A percentile compares a stretch with the other conserved stretches of the same genome.
These are phyloP conservation scores for Cladophialophora chaetospira DNA, from an alignment of 2,329 filamentous ascomycete genomes.

Conservation along the genomic window DNA sequence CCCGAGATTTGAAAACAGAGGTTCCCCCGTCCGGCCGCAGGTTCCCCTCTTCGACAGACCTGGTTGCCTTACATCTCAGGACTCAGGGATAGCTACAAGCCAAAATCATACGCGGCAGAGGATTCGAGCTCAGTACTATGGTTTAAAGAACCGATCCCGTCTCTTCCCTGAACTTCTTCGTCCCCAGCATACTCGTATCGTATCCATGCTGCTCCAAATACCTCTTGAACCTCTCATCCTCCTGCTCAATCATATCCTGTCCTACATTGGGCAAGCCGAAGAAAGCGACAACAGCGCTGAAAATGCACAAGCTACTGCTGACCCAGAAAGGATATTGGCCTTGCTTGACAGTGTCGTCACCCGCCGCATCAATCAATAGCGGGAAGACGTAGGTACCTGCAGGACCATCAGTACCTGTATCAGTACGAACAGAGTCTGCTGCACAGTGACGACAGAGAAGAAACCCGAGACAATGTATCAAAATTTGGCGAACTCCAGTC, in stretches of 20 bases:
- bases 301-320: conserved; percentile 70
- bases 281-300: conserved; percentile 68
- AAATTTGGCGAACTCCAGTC: no score
- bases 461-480: no score
- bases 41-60: no score
- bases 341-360: conserved; percentile 56
- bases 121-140: no score
- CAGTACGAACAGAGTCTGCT: no score
- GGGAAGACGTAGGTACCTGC: conserved; percentile 76
- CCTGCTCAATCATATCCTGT: conserved; percentile 73
- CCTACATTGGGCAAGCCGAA: conserved; percentile 74
- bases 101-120: no score
- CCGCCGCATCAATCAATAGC: conserved; percentile 64
- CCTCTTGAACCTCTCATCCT: conserved; percentile 73
- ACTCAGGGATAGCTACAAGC: not conserved
- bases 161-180: conserved; percentile 29
- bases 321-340: conserved; percentile 92
- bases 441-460: no score
- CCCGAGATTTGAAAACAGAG: no score
- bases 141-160: not conserved
- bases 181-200: conserved; percentile 65
- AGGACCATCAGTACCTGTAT: no score
- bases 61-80: no score
- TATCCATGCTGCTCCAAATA: conserved; percentile 76
- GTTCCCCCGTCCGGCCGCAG: no score